Percentiles rank a stretch among this genome's conserved stretches.
Conservation (phyloP, 768 basidiomycete species). For the Agaricus subrufescens region DNA sequence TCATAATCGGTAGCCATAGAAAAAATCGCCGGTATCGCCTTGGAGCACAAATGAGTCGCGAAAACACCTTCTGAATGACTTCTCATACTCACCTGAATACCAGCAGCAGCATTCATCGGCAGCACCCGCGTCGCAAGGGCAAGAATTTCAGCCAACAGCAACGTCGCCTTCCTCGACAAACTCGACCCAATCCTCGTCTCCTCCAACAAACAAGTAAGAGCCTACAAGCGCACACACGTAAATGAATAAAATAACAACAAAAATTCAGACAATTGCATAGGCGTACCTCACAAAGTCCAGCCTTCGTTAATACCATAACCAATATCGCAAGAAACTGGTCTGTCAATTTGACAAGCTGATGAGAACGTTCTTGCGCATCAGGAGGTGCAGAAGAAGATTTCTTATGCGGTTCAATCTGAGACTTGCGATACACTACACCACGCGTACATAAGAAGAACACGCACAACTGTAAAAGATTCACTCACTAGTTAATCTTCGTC, state of each 20-base stretch:
- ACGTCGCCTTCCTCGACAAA: constrained; percentile 83
- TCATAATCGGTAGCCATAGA: constrained; percentile 76
- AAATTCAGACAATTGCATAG: constrained; percentile 31
- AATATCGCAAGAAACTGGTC: constrained; percentile 92
- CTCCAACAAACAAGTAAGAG: constrained; percentile 79
- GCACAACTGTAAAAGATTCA: background rate
- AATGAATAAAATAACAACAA: background rate
- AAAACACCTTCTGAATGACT: background rate
- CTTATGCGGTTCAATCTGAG: constrained; percentile 35
- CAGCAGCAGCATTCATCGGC: constrained; percentile 76
- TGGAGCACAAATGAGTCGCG: background rate
- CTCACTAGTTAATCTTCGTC: constrained; percentile 79
- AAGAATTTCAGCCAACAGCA: constrained; percentile 88
- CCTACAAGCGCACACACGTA: constrained; percentile 37
- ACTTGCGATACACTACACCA: constrained; percentile 61
- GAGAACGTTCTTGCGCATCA: constrained; percentile 40
- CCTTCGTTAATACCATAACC: constrained; percentile 77
- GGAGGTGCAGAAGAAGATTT: constrained; percentile 16
- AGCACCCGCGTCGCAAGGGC: constrained; percentile 85
- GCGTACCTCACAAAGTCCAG: constrained; percentile 80
- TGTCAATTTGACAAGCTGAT: constrained; percentile 69
- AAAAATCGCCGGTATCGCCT: constrained; percentile 87
- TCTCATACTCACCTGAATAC: constrained; percentile 59
- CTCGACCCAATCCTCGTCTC: constrained; percentile 69
- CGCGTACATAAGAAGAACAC: background rate